Percentiles rank a stretch among this genome's conserved stretches.
Conservation (phyloP, 371 early-diverging fungal genomes). For the Saksenaea oblongispora region DNA sequence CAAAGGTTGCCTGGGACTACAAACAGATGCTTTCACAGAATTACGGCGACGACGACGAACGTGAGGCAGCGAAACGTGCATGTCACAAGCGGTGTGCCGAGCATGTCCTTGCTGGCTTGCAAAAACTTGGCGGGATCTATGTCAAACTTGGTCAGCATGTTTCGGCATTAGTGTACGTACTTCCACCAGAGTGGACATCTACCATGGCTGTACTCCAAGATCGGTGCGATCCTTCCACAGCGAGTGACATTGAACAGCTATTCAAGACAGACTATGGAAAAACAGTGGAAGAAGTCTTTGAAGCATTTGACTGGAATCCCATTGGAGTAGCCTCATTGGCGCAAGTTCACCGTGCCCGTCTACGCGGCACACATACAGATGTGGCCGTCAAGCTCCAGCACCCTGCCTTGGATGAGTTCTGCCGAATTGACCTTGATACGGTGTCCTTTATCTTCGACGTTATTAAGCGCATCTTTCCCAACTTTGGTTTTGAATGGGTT, state of each 20-base stretch:
- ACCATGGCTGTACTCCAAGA: slow-evolving; percentile 87
- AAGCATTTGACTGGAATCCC: slow-evolving; percentile 67
- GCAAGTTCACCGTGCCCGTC: slow-evolving; percentile 78
- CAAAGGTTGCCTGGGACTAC: slow-evolving; percentile 62
- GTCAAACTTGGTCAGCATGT: slow-evolving; percentile 94
- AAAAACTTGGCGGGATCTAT: slow-evolving; percentile 83
- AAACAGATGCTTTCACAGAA: slow-evolving; percentile 54
- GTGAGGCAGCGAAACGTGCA: slow-evolving; percentile 30
- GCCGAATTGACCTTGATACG: slow-evolving; percentile 79
- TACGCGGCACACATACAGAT: slow-evolving; percentile 48
- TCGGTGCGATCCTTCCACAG: slow-evolving; percentile 67
- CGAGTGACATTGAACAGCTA: slow-evolving; percentile 60
- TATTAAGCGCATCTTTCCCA: slow-evolving; percentile 75
- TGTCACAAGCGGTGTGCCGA: slow-evolving; percentile 61
- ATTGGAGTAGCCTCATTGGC: slow-evolving; percentile 84
- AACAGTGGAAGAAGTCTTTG: slow-evolving; percentile 57
- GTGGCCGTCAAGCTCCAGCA: slow-evolving; percentile 96
- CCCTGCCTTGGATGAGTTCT: slow-evolving; percentile 72
- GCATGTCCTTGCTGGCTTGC: slow-evolving; percentile 55
- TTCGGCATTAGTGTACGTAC: slow-evolving; percentile 80
- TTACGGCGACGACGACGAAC: slow-evolving; percentile 40
- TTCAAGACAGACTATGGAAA: slow-evolving; percentile 65
- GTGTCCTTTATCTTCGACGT: slow-evolving; percentile 63
- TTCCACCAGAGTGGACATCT: slow-evolving; percentile 88
- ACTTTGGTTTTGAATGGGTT: slow-evolving; percentile 91